Base-by-base conservation (phyloP, 495 filamentous ascomycete species). In the Penicillium paradoxum region DNA sequence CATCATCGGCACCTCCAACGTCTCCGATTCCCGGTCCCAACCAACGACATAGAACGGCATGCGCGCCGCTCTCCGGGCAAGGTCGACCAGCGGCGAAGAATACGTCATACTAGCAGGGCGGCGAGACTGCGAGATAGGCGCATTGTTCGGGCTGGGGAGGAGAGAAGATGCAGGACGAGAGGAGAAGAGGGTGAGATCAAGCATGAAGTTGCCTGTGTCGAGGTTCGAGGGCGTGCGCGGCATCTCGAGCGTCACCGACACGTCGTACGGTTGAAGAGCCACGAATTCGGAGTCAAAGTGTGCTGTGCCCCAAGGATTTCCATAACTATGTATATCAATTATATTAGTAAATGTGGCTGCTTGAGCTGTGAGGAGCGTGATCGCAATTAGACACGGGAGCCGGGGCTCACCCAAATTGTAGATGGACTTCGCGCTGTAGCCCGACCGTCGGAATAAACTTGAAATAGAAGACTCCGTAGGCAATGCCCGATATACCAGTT, bases 141-240 rank as follows among this genome's bases (percentile, higher is more conserved):
- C 67, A 17, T 50, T 52, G 33, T 62, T 55, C 17, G 63, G 45
- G 5, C 57, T 59, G 4, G 57, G 51, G 2, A 59, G 48, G 14
- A 69, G 42, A 11, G 65, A 57, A 27, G 65, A 59, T 4, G 65
- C 65, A 13, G 64, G 58, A 34, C 67, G 65, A 1, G 73, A 73
- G 14, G 76, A 72, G 30, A 83, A 72, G 11, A 92, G 74, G 14
- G 80, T 72, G n/a, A 97, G 72, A 45, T 89, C 83, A 13, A 96
- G 72, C 91, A 97, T 97, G 77, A 97, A 97, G 70, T 97, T 97
- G 18, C 92, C 93, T 7, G 67, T 68, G 10, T 64, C 73, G 72
- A 79, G 60, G 46, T 82, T 82, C 1, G 64, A 62, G 6, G 75
- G 77, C 0, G 74, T 80, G 10, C 73, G 83, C 11, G 89, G 89